phyloP scores from a whole-genome alignment of 108 stramenopile species.

The Cyclotella choctawhatcheeana region DNA sequence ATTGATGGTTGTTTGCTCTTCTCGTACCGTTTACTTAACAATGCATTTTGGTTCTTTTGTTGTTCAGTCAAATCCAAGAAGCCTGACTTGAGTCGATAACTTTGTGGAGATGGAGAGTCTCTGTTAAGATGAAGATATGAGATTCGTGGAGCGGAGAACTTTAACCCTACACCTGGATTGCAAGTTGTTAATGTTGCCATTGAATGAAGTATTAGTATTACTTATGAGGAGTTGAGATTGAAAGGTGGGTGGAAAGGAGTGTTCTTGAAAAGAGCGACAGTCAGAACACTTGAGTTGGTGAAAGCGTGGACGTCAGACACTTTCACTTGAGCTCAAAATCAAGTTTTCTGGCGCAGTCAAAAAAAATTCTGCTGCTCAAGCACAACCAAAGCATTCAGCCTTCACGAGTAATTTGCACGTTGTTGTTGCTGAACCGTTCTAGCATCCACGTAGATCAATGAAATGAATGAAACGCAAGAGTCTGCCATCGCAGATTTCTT shows the following conservation, averaged over 20 bases:
- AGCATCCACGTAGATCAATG: background rate
- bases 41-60: background rate
- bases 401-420: too few relatives aligned
- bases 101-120: slow-evolving; percentile 6
- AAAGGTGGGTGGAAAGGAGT: background rate
- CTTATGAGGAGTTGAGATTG: too few relatives aligned
- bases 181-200: too few relatives aligned
- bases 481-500: slow-evolving; percentile 60
- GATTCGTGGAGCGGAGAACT: slow-evolving; percentile 17
- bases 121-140: background rate
- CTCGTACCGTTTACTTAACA: slow-evolving; percentile 18
- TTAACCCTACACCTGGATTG: slow-evolving; percentile 24
- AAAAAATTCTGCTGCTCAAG: too few relatives aligned
- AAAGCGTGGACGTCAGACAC: too few relatives aligned
- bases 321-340: too few relatives aligned
- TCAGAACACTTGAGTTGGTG: too few relatives aligned
- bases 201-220: too few relatives aligned
- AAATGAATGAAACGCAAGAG: slow-evolving; percentile 56
- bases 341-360: too few relatives aligned
- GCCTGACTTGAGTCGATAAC: slow-evolving; percentile 6
- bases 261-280: too few relatives aligned
- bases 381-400: background rate
- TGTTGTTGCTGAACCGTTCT: too few relatives aligned
- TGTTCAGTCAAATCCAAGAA: slow-evolving; percentile 22
- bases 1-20: background rate